Evolutionary conservation across 345 rosid species (phyloP).

Genomic region (Aquilaria malaccensis): DNA sequence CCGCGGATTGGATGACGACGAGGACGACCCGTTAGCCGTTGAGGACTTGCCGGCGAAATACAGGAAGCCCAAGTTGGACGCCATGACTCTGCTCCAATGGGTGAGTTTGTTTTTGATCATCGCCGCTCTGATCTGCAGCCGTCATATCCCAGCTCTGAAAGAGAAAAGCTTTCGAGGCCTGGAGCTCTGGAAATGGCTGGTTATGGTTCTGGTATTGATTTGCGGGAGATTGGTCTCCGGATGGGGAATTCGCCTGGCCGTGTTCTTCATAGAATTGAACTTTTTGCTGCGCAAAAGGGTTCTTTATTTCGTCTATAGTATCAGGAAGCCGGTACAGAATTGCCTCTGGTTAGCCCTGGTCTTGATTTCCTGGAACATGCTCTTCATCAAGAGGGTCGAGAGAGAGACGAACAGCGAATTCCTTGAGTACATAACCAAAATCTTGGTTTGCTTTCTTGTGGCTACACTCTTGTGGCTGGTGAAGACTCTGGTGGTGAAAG

Average conservation of each 20-base stretch:
- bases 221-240: slow-evolving; percentile 85
- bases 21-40: slow-evolving; percentile 55
- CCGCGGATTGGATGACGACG: slow-evolving; percentile 38
- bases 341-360: slow-evolving; percentile 80
- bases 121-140: slow-evolving; percentile 43
- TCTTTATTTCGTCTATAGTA: slow-evolving; percentile 79
- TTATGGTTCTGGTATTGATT: slow-evolving; percentile 61
- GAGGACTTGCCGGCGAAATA: slow-evolving; percentile 78
- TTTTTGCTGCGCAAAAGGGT: slow-evolving; percentile 65
- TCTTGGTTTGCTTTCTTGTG: slow-evolving; percentile 58
- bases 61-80: slow-evolving; percentile 27
- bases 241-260: slow-evolving; percentile 74
- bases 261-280: slow-evolving; percentile 74
- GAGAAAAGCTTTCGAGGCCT: slow-evolving; percentile 38
- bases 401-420: slow-evolving; percentile 19
- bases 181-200: slow-evolving; percentile 87
- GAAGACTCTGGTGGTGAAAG: slow-evolving; percentile 83
- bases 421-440: slow-evolving; percentile 52
- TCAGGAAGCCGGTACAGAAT: slow-evolving; percentile 73
- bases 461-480: slow-evolving; percentile 66
- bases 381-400: slow-evolving; percentile 55
- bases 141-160: slow-evolving; percentile 30
- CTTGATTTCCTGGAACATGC: slow-evolving; percentile 56
- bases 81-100: slow-evolving; percentile 58
- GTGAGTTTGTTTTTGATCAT: slow-evolving; percentile 47